A percentile compares a stretch with the other conserved stretches of the same genome.
Conservation (phyloP, 2,329 filamentous ascomycete species). For the Paecilomyces dactylethromorphus region DNA sequence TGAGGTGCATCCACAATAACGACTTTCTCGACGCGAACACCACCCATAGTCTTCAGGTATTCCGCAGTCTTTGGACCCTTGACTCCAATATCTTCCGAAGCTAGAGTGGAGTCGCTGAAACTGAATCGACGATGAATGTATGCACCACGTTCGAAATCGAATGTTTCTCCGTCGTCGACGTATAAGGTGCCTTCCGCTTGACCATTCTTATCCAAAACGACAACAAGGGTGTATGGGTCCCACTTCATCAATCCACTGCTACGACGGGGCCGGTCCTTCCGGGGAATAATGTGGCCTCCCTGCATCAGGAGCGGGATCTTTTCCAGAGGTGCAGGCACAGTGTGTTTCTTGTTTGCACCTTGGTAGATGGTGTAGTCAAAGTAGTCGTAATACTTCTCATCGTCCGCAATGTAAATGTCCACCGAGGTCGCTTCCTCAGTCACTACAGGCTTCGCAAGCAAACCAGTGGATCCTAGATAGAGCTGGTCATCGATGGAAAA, state of each 20-base stretch:
- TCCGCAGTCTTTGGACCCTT: slow-evolving; percentile 59
- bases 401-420: slow-evolving; percentile 81
- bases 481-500: slow-evolving; percentile 89
- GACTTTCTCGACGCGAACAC: slow-evolving; percentile 75
- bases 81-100: slow-evolving; percentile 60
- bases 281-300: slow-evolving; percentile 84
- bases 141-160: slow-evolving; percentile 76
- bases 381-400: slow-evolving; percentile 91
- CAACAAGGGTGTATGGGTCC: slow-evolving; percentile 89
- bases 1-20: slow-evolving; percentile 73
- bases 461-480: slow-evolving; percentile 79
- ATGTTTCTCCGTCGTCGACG: slow-evolving; percentile 88
- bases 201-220: slow-evolving; percentile 62
- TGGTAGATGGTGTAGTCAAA: slow-evolving; percentile 76
- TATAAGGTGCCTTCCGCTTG: slow-evolving; percentile 80
- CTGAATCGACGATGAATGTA: slow-evolving; percentile 81
- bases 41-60: slow-evolving; percentile 73
- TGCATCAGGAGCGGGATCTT: slow-evolving; percentile 87
- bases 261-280: slow-evolving; percentile 79
- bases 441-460: slow-evolving; percentile 88
- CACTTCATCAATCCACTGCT: slow-evolving; percentile 85
- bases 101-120: slow-evolving; percentile 55
- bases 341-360: slow-evolving; percentile 62
- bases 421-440: slow-evolving; percentile 65
- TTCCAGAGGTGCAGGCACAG: slow-evolving; percentile 70